Conservation (phyloP, 176 grass and related monocot species). For the Musa beccarii region DNA sequence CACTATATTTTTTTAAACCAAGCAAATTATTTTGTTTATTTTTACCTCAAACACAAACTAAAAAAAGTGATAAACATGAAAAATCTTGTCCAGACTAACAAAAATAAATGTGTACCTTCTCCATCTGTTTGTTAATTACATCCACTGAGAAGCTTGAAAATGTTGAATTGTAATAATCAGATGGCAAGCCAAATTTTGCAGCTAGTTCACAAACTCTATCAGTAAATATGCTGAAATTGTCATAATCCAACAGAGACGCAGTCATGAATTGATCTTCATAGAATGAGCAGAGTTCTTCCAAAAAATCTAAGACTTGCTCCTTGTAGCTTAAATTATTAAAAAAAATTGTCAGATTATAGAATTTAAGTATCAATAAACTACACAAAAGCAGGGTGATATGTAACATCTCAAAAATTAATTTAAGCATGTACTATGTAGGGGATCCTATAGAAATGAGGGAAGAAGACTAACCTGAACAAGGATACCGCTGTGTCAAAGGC, state of each 20-base stretch:
- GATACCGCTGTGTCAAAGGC: conserved; percentile 65
- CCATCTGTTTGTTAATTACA: conserved; percentile 43
- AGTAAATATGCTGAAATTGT: conserved; percentile 36
- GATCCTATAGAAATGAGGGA: conserved; percentile 4
- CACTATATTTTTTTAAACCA: background rate
- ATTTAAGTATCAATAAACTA: background rate
- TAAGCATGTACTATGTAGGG: background rate
- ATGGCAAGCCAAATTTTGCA: conserved; percentile 49
- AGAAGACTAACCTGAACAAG: conserved; percentile 54
- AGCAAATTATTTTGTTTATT: background rate
- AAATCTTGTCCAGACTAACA: background rate
- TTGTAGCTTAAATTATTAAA: conserved; percentile 41
- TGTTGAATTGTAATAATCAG: conserved; percentile 58
- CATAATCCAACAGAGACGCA: conserved; percentile 31
- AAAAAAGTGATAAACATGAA: conserved; percentile 16
- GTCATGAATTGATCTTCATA: conserved; percentile 55
- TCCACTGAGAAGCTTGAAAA: conserved; percentile 59
- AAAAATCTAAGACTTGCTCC: conserved; percentile 69
- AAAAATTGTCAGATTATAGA: background rate
- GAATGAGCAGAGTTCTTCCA: conserved; percentile 56
- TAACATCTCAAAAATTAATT: too few relatives aligned
- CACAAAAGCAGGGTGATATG: too few relatives aligned
- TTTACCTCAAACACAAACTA: background rate
- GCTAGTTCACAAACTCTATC: conserved; percentile 70
- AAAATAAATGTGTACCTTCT: conserved; percentile 52